These are phyloP conservation scores for Neodidymelliopsis sp. DNA, from an alignment of 2,329 filamentous ascomycete genomes.

Conservation along the genomic window DNA sequence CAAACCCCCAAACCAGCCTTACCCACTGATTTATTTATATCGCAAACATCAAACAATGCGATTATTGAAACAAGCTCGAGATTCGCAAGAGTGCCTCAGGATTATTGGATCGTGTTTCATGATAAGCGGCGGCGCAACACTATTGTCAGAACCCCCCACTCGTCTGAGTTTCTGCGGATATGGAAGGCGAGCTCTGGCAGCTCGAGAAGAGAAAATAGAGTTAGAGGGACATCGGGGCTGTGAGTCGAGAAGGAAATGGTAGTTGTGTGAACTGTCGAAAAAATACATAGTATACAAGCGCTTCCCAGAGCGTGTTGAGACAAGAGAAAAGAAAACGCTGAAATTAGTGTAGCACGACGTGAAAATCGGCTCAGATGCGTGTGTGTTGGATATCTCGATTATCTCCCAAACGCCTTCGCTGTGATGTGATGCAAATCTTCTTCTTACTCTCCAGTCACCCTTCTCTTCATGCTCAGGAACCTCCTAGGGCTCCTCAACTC, in stretches of 20 bases:
- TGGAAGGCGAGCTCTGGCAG: background rate
- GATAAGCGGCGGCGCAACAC: background rate
- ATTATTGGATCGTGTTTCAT: conserved; percentile 7
- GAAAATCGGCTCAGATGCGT: too few species aligned
- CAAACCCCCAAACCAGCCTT: background rate
- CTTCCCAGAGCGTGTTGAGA: too few species aligned
- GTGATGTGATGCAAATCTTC: background rate
- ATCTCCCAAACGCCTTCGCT: conserved; percentile 14
- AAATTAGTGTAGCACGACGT: background rate
- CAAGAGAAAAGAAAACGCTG: background rate
- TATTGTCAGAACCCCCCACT: conserved; percentile 11
- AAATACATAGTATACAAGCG: too few species aligned
- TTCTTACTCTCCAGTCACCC: conserved; percentile 11
- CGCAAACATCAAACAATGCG: conserved; percentile 7
- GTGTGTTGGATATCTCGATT: background rate
- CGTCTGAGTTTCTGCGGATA: background rate
- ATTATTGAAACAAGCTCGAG: background rate
- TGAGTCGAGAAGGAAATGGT: too few species aligned
- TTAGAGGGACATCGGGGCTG: too few species aligned
- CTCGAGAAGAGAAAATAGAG: too few species aligned
- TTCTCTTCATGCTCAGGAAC: conserved; percentile 30
- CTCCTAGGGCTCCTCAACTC: conserved; percentile 27
- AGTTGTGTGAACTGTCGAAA: too few species aligned
- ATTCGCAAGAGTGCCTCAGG: conserved; percentile 1
- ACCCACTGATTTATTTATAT: too few species aligned